Conservation (phyloP, 768 basidiomycete genomes). For the Zangia roseola region DNA sequence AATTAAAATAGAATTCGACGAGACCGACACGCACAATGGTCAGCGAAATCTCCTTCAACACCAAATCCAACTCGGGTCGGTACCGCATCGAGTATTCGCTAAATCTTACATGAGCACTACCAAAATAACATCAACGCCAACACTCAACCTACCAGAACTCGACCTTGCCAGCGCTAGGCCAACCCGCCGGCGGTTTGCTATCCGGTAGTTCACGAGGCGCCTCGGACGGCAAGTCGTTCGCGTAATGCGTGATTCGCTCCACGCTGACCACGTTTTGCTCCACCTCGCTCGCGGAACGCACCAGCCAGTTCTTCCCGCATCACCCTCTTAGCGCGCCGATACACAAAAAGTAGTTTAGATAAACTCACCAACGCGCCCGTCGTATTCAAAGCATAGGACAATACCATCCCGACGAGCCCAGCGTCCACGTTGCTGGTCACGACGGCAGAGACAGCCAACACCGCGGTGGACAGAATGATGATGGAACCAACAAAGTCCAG, state of each 20-base stretch:
- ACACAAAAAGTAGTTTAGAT: neutral
- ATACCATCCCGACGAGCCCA: constrained; percentile 81
- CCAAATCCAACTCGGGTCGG: constrained; percentile 74
- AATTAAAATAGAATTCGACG: neutral
- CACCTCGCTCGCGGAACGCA: constrained; percentile 80
- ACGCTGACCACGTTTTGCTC: constrained; percentile 91
- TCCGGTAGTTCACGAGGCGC: constrained; percentile 70
- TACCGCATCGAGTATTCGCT: constrained; percentile 78
- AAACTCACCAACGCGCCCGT: constrained; percentile 72
- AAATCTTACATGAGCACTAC: neutral
- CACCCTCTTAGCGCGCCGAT: neutral
- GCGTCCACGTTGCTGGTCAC: constrained; percentile 79
- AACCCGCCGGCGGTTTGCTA: constrained; percentile 48
- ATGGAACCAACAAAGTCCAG: constrained; percentile 81
- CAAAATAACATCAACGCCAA: neutral
- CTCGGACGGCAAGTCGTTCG: constrained; percentile 62
- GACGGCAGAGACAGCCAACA: constrained; percentile 67
- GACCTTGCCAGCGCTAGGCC: constrained; percentile 76
- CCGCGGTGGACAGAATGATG: constrained; percentile 73
- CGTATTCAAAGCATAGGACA: constrained; percentile 82
- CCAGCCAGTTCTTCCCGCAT: constrained; percentile 67
- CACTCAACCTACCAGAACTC: constrained; percentile 60
- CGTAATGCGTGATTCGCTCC: constrained; percentile 84
- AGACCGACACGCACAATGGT: constrained; percentile 48
- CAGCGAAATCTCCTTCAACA: constrained; percentile 74